phyloP scores from a whole-genome alignment of 2,329 filamentous ascomycete species.

The Didymella arachidicola region DNA sequence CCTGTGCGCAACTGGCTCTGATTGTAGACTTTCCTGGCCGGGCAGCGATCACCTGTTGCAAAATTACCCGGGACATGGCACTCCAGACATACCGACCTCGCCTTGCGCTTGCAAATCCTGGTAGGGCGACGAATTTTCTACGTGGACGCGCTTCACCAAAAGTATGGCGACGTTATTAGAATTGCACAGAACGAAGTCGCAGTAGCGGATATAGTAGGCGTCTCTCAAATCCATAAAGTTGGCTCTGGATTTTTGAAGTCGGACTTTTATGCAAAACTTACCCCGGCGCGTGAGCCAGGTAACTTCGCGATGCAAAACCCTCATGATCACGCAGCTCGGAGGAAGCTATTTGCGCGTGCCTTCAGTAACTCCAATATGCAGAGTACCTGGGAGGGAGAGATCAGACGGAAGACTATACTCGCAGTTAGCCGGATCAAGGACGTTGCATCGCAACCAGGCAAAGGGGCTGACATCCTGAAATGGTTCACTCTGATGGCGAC shows the following conservation, averaged over 20 bases:
- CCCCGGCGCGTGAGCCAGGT: constrained; percentile 36
- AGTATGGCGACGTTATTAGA: constrained; percentile 40
- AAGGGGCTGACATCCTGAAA: constrained; percentile 47
- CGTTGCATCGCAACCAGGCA: constrained; percentile 24
- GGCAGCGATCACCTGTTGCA: constrained; percentile 14
- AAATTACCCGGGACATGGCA: constrained; percentile 44
- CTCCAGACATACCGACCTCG: constrained; percentile 39
- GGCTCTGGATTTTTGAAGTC: constrained; percentile 54
- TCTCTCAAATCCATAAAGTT: constrained; percentile 43
- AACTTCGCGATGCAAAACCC: constrained; percentile 52
- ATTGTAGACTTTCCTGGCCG: constrained; percentile 1
- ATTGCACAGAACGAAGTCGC: constrained; percentile 37
- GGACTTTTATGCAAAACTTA: constrained; percentile 48
- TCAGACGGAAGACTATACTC: constrained; percentile 45
- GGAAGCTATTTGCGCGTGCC: constrained; percentile 48
- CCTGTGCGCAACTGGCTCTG: background rate
- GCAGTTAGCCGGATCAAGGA: constrained; percentile 45
- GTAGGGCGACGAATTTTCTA: constrained; percentile 50
- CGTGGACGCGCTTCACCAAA: constrained; percentile 49
- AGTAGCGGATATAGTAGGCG: constrained; percentile 29
- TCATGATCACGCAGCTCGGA: constrained; percentile 45
- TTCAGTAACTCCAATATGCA: constrained; percentile 49
- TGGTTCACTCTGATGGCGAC: constrained; percentile 53
- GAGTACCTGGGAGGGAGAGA: constrained; percentile 48
- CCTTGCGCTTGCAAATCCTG: constrained; percentile 49